Conservation (phyloP, 805 yeast species). For the Hanseniaspora thailandica region DNA sequence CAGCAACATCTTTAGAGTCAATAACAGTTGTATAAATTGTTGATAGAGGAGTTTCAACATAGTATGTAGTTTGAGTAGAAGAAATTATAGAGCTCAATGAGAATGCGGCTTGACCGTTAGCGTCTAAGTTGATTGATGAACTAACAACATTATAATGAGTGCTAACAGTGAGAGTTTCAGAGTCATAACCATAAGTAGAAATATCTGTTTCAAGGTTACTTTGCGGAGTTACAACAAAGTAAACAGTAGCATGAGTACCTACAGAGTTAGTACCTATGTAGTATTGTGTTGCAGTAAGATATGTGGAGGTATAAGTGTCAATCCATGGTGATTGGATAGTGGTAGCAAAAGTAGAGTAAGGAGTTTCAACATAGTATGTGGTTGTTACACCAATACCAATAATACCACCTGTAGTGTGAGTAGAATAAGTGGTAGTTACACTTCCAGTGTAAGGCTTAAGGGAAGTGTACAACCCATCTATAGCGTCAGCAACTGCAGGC, state of each 20-base stretch:
- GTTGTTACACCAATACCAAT: conserved; percentile 5
- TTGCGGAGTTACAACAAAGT: conserved; percentile 17
- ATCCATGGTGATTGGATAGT: neutral
- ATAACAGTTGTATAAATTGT: neutral
- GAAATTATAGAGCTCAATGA: neutral
- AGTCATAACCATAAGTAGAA: neutral
- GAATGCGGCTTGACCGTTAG: neutral
- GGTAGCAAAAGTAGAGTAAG: neutral
- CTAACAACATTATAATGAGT: neutral
- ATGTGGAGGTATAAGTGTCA: neutral
- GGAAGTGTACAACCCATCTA: neutral
- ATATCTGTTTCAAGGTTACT: neutral
- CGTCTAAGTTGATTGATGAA: neutral
- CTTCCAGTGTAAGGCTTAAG: neutral
- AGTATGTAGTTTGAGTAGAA: neutral
- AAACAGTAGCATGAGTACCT: conserved; percentile 16
- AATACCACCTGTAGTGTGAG: neutral
- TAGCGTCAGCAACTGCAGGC: neutral
- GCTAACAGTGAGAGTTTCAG: neutral
- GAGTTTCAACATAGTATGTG: conserved; percentile 18
- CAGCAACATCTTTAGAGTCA: neutral
- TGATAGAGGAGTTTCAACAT: neutral
- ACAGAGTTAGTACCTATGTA: conserved; percentile 15
- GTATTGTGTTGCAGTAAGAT: neutral
- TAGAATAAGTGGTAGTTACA: neutral